Conservation (phyloP, 1,139 yeast species). For the Diutina ranongensis region DNA sequence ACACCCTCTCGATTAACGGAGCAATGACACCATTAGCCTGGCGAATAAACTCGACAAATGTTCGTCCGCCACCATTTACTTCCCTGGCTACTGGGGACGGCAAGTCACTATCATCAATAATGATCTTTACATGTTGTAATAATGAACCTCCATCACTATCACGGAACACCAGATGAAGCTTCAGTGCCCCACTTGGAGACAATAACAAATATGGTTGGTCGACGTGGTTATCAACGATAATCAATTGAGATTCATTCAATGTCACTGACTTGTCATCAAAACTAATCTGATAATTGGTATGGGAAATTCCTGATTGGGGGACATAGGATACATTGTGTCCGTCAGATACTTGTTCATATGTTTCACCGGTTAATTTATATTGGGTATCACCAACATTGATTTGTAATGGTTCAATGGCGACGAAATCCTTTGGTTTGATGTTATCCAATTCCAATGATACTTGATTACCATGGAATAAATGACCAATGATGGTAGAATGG, state of each 20-base stretch:
- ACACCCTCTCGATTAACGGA: not conserved
- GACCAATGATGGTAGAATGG: not conserved
- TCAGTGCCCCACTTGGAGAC: constrained; percentile 1
- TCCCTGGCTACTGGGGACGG: not conserved
- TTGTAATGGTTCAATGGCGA: not conserved
- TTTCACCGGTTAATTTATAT: not conserved
- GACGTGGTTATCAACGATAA: not conserved
- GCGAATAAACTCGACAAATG: not conserved
- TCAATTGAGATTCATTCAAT: not conserved
- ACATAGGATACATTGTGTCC: not conserved
- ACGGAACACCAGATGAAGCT: not conserved
- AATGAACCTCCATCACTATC: not conserved
- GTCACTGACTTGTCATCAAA: not conserved
- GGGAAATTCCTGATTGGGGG: not conserved
- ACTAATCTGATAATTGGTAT: not conserved
- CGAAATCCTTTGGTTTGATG: not conserved
- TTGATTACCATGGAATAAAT: too few relatives aligned
- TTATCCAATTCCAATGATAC: not conserved
- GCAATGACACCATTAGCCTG: not conserved
- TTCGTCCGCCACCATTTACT: not conserved
- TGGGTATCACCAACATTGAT: not conserved
- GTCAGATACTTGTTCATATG: not conserved
- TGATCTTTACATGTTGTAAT: not conserved
- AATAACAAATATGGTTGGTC: not conserved
- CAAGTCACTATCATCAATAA: not conserved